Conservation (phyloP, 2,329 filamentous ascomycete species). For the Cladobotryum protrusum region DNA sequence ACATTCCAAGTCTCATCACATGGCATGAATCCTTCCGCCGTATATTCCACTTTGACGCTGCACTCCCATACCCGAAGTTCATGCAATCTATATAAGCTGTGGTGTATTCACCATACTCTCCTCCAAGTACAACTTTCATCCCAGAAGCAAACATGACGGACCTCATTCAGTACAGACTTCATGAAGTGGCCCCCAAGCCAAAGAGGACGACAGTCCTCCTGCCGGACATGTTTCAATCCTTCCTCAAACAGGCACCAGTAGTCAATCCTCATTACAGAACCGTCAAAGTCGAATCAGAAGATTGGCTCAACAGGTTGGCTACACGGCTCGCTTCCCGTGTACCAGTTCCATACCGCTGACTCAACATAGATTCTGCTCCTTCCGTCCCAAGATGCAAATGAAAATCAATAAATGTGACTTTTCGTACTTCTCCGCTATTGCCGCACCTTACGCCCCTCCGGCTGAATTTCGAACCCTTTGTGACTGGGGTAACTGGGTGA, state of each 20-base stretch:
- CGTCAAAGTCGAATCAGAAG: conserved; percentile 15
- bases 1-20: too few relatives aligned
- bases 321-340: not conserved
- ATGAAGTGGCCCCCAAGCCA: not conserved
- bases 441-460: conserved; percentile 13
- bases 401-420: conserved; percentile 18
- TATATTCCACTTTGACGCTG: too few relatives aligned
- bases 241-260: conserved; percentile 12
- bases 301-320: conserved; percentile 12
- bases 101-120: too few relatives aligned
- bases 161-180: too few relatives aligned
- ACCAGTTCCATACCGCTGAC: not conserved
- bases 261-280: conserved; percentile 14
- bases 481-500: conserved; percentile 21
- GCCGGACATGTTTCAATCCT: conserved; percentile 17
- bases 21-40: too few relatives aligned
- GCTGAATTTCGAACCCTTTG: conserved; percentile 15
- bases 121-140: too few relatives aligned
- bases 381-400: conserved; percentile 8
- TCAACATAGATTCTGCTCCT: conserved; percentile 12
- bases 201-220: conserved; percentile 8
- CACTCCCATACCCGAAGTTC: too few relatives aligned
- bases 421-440: conserved; percentile 18
- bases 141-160: too few relatives aligned
- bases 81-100: too few relatives aligned